phyloP scores from a whole-genome alignment of 1,139 yeast species.

The Arxiozyma bovina region DNA sequence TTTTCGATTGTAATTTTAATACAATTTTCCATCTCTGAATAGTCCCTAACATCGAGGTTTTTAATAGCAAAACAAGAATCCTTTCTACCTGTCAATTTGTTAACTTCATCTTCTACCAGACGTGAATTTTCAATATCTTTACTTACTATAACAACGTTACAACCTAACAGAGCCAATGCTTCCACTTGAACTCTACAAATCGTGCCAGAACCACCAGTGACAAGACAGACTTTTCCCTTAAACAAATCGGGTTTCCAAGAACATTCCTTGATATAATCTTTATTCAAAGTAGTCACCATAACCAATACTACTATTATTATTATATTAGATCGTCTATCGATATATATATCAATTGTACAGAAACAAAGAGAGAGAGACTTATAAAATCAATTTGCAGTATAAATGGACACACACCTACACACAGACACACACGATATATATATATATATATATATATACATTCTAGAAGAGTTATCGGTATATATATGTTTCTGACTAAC shows the following conservation, averaged over 20 bases:
- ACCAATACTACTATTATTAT: no score
- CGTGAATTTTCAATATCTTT: slow-evolving; percentile 59
- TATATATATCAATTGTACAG: no score
- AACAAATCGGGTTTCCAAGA: slow-evolving; percentile 53
- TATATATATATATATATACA: no score
- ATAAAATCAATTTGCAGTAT: no score
- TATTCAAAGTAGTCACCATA: slow-evolving; percentile 26
- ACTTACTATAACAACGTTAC: slow-evolving; percentile 79
- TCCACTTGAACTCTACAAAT: slow-evolving; percentile 83
- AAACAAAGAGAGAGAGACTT: no score
- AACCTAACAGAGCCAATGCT: slow-evolving; percentile 73
- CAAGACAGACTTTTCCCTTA: slow-evolving; percentile 75
- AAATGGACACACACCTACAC: no score
- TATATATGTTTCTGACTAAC: no score
- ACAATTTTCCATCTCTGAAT: slow-evolving; percentile 48
- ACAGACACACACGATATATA: no score
- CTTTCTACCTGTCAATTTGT: slow-evolving; percentile 44
- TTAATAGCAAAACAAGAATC: slow-evolving; percentile 66
- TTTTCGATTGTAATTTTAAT: slow-evolving; percentile 53
- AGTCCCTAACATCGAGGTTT: slow-evolving; percentile 66
- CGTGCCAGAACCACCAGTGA: slow-evolving; percentile 93
- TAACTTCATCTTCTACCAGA: slow-evolving; percentile 58
- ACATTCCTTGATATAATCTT: slow-evolving; percentile 22
- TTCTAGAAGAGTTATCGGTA: no score
- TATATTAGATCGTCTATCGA: no score